Evolutionary conservation across 768 basidiomycete genomes (phyloP).

Genomic region (Lactifluus hygrophoroides): DNA sequence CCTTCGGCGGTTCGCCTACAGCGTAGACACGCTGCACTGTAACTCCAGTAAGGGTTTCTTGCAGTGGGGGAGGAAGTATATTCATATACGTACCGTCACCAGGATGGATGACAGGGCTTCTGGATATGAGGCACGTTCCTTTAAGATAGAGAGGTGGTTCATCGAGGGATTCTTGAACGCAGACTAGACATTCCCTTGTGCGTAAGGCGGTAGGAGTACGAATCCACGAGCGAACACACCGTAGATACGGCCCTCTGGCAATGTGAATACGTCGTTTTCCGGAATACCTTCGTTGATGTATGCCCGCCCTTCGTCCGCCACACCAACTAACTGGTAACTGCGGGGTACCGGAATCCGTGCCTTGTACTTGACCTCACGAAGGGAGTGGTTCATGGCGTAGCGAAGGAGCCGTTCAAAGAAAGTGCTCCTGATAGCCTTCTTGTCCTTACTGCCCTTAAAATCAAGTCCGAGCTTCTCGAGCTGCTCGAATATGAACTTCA

Average conservation of each 20-base stretch:
- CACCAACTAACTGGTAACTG: slow-evolving; percentile 67
- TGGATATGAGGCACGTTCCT: too few relatives aligned
- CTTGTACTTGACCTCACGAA: slow-evolving; percentile 72
- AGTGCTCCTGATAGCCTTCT: slow-evolving; percentile 38
- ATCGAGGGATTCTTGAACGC: slow-evolving; percentile 4
- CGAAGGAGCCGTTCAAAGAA: slow-evolving; percentile 51
- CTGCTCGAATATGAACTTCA: slow-evolving; percentile 40
- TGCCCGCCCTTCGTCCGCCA: slow-evolving; percentile 66
- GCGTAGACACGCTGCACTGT: too few relatives aligned
- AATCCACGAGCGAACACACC: background rate
- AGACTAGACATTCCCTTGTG: background rate
- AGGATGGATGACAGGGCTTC: too few relatives aligned
- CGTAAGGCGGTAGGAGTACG: background rate
- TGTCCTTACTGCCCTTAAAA: slow-evolving; percentile 30
- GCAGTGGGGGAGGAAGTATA: background rate
- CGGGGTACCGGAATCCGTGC: slow-evolving; percentile 55
- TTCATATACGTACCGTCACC: background rate
- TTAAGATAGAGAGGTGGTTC: slow-evolving; percentile 1
- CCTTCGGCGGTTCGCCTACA: too few relatives aligned
- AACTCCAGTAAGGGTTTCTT: background rate
- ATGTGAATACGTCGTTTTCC: slow-evolving; percentile 6
- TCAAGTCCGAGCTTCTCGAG: too few relatives aligned
- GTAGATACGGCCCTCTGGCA: slow-evolving; percentile 1
- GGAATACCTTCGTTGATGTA: slow-evolving; percentile 8
- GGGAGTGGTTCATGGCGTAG: slow-evolving; percentile 52